phyloP scores from a whole-genome alignment of 2,329 filamentous ascomycete genomes.

The Colletotrichum costaricense region DNA sequence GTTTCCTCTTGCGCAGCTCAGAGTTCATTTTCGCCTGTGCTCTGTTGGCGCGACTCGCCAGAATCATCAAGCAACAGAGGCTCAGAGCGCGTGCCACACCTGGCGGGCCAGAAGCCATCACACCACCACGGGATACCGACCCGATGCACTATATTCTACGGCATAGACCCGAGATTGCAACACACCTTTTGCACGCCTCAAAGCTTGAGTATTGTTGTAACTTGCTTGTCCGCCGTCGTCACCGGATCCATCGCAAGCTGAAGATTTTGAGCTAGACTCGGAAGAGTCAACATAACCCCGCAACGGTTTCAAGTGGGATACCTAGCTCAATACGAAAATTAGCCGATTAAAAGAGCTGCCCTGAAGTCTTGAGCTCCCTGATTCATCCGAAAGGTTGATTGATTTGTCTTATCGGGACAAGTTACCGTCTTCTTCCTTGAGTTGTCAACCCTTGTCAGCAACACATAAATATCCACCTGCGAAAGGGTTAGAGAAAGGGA shows the following conservation, averaged over 20 bases:
- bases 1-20: neutral
- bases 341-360: neutral
- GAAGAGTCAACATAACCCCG: neutral
- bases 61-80: neutral
- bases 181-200: neutral
- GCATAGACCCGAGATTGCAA: neutral
- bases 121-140: neutral
- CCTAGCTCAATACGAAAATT: neutral
- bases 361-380: neutral
- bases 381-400: neutral
- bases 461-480: neutral
- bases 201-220: neutral
- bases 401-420: neutral
- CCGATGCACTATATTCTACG: too few species aligned
- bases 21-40: neutral
- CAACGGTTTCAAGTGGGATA: neutral
- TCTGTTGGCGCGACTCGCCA: neutral
- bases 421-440: neutral
- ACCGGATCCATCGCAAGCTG: neutral
- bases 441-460: neutral
- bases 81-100: neutral
- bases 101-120: neutral
- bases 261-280: neutral
- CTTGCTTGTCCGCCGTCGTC: neutral
- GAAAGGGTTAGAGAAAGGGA: neutral